A percentile compares a stretch with the other conserved stretches of the same genome.
These are phyloP conservation scores for Cystobasidiaceae sp. DNA, from an alignment of 1,284 basidiomycete species.

Conservation along the genomic window DNA sequence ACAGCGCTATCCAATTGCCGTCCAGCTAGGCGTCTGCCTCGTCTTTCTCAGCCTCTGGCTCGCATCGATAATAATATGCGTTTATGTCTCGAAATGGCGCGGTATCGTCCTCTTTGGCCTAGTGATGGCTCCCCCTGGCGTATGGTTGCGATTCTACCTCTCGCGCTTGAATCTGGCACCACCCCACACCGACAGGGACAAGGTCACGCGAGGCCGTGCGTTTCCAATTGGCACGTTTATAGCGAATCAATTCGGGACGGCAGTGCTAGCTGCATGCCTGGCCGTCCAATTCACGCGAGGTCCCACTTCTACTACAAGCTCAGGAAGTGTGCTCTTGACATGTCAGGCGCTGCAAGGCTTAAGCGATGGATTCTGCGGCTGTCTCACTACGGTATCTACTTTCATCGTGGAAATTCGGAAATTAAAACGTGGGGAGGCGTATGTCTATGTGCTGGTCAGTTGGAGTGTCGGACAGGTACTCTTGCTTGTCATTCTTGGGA, in stretches of 20 bases:
- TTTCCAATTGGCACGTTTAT: conserved; percentile 83
- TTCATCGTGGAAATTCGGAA: conserved; percentile 75
- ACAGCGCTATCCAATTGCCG: conserved; percentile 50
- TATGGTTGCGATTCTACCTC: conserved; percentile 75
- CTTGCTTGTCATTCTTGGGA: conserved; percentile 69
- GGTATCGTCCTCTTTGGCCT: conserved; percentile 80
- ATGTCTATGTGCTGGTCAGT: conserved; percentile 65
- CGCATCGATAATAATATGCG: conserved; percentile 45
- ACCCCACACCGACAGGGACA: too few species aligned
- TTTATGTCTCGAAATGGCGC: conserved; percentile 56
- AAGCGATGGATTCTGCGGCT: conserved; percentile 88
- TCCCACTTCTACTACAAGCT: too few species aligned
- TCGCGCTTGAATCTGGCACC: conserved; percentile 63
- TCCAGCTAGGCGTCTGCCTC: conserved; percentile 53
- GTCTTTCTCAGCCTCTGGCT: conserved; percentile 41
- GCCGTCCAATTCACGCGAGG: conserved; percentile 57
- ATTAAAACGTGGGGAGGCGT: conserved; percentile 56
- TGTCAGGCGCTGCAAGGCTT: conserved; percentile 75
- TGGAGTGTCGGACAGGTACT: conserved; percentile 66
- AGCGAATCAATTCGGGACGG: conserved; percentile 78
- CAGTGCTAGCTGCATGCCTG: conserved; percentile 65
- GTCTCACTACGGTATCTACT: conserved; percentile 89
- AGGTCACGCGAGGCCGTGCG: background rate
- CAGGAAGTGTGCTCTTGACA: conserved; percentile 42
- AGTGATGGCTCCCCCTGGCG: conserved; percentile 82